A percentile compares a stretch with the other conserved stretches of the same genome.
Evolutionary conservation across 805 yeast species (phyloP).

Genomic region (Cyberlindnera samutprakarnensis): DNA sequence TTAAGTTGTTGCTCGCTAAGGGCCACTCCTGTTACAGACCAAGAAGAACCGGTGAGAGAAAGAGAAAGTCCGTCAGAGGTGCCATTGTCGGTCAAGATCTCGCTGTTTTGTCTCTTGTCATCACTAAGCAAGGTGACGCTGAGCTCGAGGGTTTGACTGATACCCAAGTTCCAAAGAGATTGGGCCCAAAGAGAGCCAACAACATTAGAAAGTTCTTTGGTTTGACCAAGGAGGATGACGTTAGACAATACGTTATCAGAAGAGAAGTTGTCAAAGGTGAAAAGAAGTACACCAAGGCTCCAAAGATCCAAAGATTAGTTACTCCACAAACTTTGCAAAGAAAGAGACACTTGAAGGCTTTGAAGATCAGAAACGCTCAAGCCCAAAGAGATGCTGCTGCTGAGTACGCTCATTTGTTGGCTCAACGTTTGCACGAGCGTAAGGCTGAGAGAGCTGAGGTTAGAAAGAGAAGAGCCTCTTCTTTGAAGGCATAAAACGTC

Average conservation of each 20-base stretch:
- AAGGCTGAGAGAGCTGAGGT: conserved; percentile 98
- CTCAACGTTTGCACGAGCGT: conserved; percentile 96
- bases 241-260: conserved; percentile 84
- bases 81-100: conserved; percentile 97
- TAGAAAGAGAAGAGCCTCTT: conserved; percentile 99
- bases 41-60: conserved; percentile 99
- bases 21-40: conserved; percentile 99
- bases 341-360: conserved; percentile 93
- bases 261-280: conserved; percentile 98
- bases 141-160: conserved; percentile 97
- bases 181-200: conserved; percentile 99
- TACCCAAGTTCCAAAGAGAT: conserved; percentile 93
- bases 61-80: conserved; percentile 99
- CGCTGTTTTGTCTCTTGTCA: conserved; percentile 87
- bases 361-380: conserved; percentile 95
- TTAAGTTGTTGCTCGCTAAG: conserved; percentile 86
- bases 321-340: conserved; percentile 99
- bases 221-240: conserved; percentile 71
- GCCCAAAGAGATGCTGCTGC: conserved; percentile 99
- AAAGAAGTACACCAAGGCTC: conserved; percentile 98
- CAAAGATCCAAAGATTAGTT: conserved; percentile 98
- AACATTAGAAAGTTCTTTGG: conserved; percentile 99
- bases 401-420: conserved; percentile 98
- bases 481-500: conserved; percentile 92
- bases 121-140: conserved; percentile 95